phyloP scores from a whole-genome alignment of 2,329 filamentous ascomycete genomes.

The Corynespora cassiicola region DNA sequence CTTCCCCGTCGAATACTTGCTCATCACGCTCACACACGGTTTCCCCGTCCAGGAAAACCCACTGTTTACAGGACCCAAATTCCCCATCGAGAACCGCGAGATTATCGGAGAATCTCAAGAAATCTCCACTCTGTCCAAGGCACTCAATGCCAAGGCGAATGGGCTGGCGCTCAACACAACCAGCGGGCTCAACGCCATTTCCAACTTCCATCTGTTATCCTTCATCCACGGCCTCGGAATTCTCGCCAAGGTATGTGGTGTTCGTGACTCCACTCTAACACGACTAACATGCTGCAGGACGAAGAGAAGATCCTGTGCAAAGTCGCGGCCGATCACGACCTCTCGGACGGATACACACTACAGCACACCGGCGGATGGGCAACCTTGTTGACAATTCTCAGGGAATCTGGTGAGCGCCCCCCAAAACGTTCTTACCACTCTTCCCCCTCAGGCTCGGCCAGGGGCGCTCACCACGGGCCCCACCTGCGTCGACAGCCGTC shows the following conservation, averaged over 20 bases:
- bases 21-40: conserved; percentile 94
- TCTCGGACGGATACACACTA: conserved; percentile 81
- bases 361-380: conserved; percentile 91
- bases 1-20: conserved; percentile 95
- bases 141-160: conserved; percentile 67
- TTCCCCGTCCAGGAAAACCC: conserved; percentile 85
- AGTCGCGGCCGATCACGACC: conserved; percentile 81
- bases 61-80: conserved; percentile 73
- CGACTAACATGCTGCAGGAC: conserved; percentile 64
- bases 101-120: conserved; percentile 87
- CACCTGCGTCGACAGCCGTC: conserved; percentile 32
- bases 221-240: conserved; percentile 83
- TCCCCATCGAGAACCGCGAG: conserved; percentile 92
- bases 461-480: conserved; percentile 38
- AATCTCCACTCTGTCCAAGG: conserved; percentile 68
- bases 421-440: conserved; percentile 67
- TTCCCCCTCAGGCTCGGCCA: conserved; percentile 39
- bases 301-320: conserved; percentile 87
- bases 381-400: conserved; percentile 88
- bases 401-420: conserved; percentile 96
- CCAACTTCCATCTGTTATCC: conserved; percentile 93
- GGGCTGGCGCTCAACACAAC: conserved; percentile 62
- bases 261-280: not conserved
- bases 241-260: conserved; percentile 74
- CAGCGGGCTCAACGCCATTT: conserved; percentile 72